Percentiles rank a stretch among this genome's conserved stretches.
These are phyloP conservation scores for Penicillium verhagenii DNA, from an alignment of 495 filamentous ascomycete genomes.

Conservation along the genomic window DNA sequence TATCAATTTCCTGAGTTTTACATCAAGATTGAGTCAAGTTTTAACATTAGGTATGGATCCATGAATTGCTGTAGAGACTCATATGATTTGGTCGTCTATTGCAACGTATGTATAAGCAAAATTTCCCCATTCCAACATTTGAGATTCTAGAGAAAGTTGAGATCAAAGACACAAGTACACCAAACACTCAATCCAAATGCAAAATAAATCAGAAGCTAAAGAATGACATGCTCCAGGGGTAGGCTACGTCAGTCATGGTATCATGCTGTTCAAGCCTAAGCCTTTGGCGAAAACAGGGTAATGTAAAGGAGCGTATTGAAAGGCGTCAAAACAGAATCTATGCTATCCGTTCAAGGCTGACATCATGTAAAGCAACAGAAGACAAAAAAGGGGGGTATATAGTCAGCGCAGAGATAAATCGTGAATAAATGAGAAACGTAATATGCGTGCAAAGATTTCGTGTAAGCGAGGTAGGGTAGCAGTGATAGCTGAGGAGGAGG, in stretches of 20 bases:
- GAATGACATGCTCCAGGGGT: neutral
- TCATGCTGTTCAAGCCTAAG: slow-evolving; percentile 1
- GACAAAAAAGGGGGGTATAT: slow-evolving; percentile 3
- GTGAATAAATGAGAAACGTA: neutral
- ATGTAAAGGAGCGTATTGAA: slow-evolving; percentile 1
- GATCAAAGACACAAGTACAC: neutral
- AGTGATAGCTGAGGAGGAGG: neutral
- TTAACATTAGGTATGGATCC: too few species aligned
- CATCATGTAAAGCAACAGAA: slow-evolving; percentile 7
- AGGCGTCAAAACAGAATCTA: slow-evolving; percentile 2
- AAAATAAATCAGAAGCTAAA: neutral
- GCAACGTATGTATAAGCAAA: slow-evolving; percentile 1
- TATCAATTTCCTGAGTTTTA: too few species aligned
- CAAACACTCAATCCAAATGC: neutral
- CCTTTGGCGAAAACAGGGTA: neutral
- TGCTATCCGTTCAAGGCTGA: slow-evolving; percentile 1
- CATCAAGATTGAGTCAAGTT: neutral
- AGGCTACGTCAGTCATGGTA: slow-evolving; percentile 1
- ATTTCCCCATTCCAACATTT: neutral
- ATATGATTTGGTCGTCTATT: neutral
- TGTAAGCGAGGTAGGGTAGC: too few species aligned
- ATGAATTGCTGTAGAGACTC: neutral
- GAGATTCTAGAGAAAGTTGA: neutral
- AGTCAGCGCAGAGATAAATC: neutral
- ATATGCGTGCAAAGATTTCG: too few species aligned